Percentiles rank a stretch among this genome's conserved stretches.
Conservation (phyloP, 129 eudicot species). For the Pittosporum tobira region DNA sequence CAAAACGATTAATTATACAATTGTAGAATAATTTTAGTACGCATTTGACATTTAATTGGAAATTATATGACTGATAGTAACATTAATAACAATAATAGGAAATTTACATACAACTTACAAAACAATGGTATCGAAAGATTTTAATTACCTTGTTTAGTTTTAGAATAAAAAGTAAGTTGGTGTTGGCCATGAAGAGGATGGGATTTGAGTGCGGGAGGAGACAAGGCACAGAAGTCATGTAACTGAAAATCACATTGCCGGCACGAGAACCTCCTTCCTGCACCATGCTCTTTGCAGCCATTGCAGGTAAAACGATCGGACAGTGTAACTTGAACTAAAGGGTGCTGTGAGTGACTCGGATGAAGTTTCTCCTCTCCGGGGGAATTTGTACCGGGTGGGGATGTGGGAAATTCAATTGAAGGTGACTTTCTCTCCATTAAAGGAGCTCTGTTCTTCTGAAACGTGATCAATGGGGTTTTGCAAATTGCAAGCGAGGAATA, state of each 20-base stretch:
- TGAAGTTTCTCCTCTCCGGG: slow-evolving; percentile 38
- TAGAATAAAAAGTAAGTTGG: slow-evolving; percentile 57
- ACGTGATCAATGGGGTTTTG: background rate
- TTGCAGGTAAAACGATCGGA: slow-evolving; percentile 46
- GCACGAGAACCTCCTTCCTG: slow-evolving; percentile 64
- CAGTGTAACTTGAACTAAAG: slow-evolving; percentile 28
- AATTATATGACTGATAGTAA: too few relatives aligned
- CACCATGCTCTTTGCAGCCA: slow-evolving; percentile 90
- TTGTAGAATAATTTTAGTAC: too few relatives aligned
- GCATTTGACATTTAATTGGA: too few relatives aligned
- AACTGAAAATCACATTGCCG: slow-evolving; percentile 72
- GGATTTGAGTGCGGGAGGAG: slow-evolving; percentile 57
- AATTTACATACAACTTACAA: too few relatives aligned
- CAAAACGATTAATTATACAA: too few relatives aligned
- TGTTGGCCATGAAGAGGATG: slow-evolving; percentile 82
- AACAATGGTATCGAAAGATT: background rate
- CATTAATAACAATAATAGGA: too few relatives aligned
- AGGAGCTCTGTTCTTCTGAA: background rate
- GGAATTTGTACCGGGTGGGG: slow-evolving; percentile 27
- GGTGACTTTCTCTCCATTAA: slow-evolving; percentile 18
- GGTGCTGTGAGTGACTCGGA: slow-evolving; percentile 60
- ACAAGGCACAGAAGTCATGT: slow-evolving; percentile 67
- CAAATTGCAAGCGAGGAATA: slow-evolving; percentile 2
- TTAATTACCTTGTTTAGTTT: slow-evolving; percentile 52
- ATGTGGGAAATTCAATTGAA: slow-evolving; percentile 48